Base-by-base conservation (phyloP, 768 basidiomycete species). In the Artomyces pyxidatus region DNA sequence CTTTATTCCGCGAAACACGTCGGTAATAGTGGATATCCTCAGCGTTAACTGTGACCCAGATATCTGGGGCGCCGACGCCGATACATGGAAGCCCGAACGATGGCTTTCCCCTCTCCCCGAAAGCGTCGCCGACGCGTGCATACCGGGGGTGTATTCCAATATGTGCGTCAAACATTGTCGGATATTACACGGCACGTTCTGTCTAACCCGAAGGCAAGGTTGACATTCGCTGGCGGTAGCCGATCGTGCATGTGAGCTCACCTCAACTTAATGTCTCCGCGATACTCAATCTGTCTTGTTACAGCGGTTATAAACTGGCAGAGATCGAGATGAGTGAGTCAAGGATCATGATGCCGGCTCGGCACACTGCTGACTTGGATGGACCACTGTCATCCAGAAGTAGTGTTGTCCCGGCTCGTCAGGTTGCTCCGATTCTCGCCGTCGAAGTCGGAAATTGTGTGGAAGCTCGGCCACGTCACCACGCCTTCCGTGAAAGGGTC, bases 111-210 rank as follows among this genome's bases (percentile, higher is more conserved):
- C 43, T 3, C 16, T 49, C 17, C 48, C 48, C 4, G 16, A 42
- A 29, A 39, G 26, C 37, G 28, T 49, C 42, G 9, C 40, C 16
- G 27, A 49, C 16, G 45, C 45, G 16, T 32, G 37, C 25, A 19
- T 49, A 3, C 25, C 48, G 30, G 48, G 48, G 19, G 41, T 49
- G 2, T 49, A 49, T 29, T 17, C 22, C 19, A 42, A 42, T 29
- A 43, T 43, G 48, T n/a, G n/a, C n/a, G n/a, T n/a, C n/a, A n/a
- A n/a, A n/a, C n/a, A n/a, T n/a, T n/a, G n/a, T n/a, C n/a, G n/a
- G n/a, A n/a, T n/a, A n/a, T n/a, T n/a, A n/a, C n/a, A n/a, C n/a
- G n/a, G n/a, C n/a, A n/a, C n/a, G n/a, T n/a, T n/a, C n/a, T n/a
- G n/a, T n/a, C n/a, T n/a, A n/a, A n/a, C n/a, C n/a, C n/a, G n/a